Percentiles rank a stretch among this genome's conserved stretches.
Conservation (phyloP, 495 filamentous ascomycete genomes). For the Trichocladium antarcticum region DNA sequence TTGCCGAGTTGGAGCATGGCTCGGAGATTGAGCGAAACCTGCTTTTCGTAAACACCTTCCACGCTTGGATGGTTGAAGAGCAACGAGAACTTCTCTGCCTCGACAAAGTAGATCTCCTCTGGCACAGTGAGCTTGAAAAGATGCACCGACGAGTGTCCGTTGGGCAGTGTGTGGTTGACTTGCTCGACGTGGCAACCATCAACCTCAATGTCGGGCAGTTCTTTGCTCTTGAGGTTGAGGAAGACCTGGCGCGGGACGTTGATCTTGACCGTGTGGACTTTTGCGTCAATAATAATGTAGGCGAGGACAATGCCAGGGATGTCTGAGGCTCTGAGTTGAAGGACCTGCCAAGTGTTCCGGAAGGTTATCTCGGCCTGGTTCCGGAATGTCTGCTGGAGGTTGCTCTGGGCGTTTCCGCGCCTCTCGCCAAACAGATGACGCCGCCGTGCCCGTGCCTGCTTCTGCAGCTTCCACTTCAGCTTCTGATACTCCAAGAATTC, state of each 20-base stretch:
- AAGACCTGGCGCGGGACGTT: conserved; percentile 83
- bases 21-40: conserved; percentile 71
- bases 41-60: conserved; percentile 92
- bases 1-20: conserved; percentile 83
- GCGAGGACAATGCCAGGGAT: conserved; percentile 77
- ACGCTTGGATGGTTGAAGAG: conserved; percentile 89
- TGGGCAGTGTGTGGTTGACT: conserved; percentile 81
- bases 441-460: conserved; percentile 74
- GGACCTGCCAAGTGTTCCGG: conserved; percentile 84
- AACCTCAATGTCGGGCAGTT: conserved; percentile 82
- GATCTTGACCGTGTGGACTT: conserved; percentile 77
- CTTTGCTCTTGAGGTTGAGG: conserved; percentile 76
- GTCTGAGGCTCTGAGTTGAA: conserved; percentile 73
- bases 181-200: conserved; percentile 81
- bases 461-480: conserved; percentile 97
- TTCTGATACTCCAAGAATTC: conserved; percentile 94
- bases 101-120: conserved; percentile 75
- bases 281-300: conserved; percentile 85
- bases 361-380: conserved; percentile 84
- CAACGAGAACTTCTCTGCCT: conserved; percentile 66
- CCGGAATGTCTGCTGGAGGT: conserved; percentile 77
- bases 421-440: conserved; percentile 86
- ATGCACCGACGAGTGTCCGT: conserved; percentile 87
- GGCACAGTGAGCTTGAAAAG: conserved; percentile 86
- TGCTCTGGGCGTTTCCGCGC: conserved; percentile 55